phyloP scores from a whole-genome alignment of 108 stramenopile species.

The Conticribra weissflogii region DNA sequence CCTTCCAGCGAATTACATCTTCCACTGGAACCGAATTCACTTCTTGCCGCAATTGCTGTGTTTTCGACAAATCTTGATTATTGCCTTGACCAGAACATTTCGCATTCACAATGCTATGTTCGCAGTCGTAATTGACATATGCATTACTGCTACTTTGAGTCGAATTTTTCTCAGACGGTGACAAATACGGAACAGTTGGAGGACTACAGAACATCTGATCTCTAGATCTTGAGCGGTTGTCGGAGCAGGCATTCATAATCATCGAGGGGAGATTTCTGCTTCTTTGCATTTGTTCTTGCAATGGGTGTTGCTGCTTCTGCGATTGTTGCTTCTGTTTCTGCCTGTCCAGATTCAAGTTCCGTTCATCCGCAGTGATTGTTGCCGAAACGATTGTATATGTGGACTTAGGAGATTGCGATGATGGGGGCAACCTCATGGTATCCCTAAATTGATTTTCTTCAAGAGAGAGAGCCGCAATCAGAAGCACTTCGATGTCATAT shows the following conservation, averaged over 20 bases:
- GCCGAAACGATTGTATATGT: too few relatives aligned
- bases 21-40: constrained; percentile 18
- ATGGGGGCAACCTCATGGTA: too few relatives aligned
- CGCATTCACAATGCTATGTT: neutral
- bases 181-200: neutral
- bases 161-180: neutral
- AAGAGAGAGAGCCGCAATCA: too few relatives aligned
- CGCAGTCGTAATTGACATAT: neutral
- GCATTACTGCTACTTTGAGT: neutral
- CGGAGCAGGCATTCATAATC: neutral
- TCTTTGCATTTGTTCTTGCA: too few relatives aligned
- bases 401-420: too few relatives aligned
- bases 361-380: too few relatives aligned
- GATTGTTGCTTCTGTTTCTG: too few relatives aligned
- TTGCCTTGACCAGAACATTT: neutral
- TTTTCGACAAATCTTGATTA: too few relatives aligned
- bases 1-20: constrained; percentile 42
- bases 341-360: too few relatives aligned
- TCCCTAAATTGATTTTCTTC: too few relatives aligned
- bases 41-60: neutral
- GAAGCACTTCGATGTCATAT: too few relatives aligned
- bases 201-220: neutral
- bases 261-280: neutral
- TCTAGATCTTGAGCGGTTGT: neutral
- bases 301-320: too few relatives aligned